Evolutionary conservation across 2,329 filamentous ascomycete genomes (phyloP).

Genomic region (Fusarium mundagurra): DNA sequence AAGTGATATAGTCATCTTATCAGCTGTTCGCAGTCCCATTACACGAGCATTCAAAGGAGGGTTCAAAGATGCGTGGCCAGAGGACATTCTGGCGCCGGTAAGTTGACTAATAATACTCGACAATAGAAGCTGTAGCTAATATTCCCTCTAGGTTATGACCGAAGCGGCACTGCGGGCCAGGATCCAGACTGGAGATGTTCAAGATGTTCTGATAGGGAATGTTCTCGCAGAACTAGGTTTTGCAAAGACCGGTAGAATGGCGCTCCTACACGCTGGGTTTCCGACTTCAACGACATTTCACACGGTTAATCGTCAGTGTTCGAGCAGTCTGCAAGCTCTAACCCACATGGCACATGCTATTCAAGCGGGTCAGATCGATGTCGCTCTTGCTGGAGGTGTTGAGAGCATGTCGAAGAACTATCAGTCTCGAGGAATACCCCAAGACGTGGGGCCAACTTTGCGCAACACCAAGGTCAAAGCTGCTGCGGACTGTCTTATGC

Average conservation of each 20-base stretch:
- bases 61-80: conserved; percentile 87
- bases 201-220: conserved; percentile 86
- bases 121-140: accelerated
- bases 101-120: accelerated
- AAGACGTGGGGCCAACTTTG: conserved; percentile 78
- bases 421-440: conserved; percentile 80
- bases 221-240: conserved; percentile 91
- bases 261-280: conserved; percentile 82
- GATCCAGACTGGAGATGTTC: conserved; percentile 65
- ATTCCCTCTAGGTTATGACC: background rate
- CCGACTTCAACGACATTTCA: conserved; percentile 77
- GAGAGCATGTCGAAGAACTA: conserved; percentile 96
- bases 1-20: conserved; percentile 85
- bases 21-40: conserved; percentile 86
- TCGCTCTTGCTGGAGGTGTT: conserved; percentile 87
- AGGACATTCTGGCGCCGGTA: conserved; percentile 79
- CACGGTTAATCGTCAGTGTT: conserved; percentile 88
- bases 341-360: conserved; percentile 80
- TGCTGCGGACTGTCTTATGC: conserved; percentile 87
- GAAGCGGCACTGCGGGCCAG: conserved; percentile 45
- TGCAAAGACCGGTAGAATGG: conserved; percentile 89
- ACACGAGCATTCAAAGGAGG: conserved; percentile 83
- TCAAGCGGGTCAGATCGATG: conserved; percentile 73
- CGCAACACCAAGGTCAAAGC: conserved; percentile 70
- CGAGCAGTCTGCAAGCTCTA: conserved; percentile 80